Evolutionary conservation across 2,329 filamentous ascomycete species (phyloP), one percentile per base, ranked within the genome.

Genomic region (Bipolaris gigantea): DNA sequence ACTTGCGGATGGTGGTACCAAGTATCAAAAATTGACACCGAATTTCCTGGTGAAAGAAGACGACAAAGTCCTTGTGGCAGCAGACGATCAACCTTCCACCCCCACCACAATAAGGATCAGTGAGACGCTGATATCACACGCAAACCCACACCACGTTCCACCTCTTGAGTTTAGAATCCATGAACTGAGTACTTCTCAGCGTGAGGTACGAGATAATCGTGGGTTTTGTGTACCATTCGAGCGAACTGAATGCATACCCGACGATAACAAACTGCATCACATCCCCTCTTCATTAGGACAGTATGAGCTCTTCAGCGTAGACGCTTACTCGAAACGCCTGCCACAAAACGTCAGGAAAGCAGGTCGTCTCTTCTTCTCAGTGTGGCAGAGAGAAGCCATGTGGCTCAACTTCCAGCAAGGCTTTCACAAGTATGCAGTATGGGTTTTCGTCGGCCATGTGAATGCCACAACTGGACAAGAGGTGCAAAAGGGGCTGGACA

Each of bases 311-410:
- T 50, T 44, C 15, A 43, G 25, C 18, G 40, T 43, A 15, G 25
- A 43, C 4, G 16, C 16, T 4, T 43, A 43, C 16, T 43, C 40
- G 0, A 16, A 38, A n/a, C 15, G 11, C 3, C 13, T 50, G 3
- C 33, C 48, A 0, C 3, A 4, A 1, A 21, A 11, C 2, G 33
- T 50, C 3, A 18, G 2, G 4, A 9, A 50, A 0, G 2, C 4
- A 1, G 48, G 40, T 3, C 32, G 48, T 3, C 15, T 50, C 0
- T 44, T 50, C 23, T 38, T 50, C 4, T 19, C 48, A 1, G 44
- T 50, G 39, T 50, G 48, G 39, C 48, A 50, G 13, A n/a, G 48
- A 7, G 48, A 50, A 5, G 48, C 48, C 1, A 50, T 50, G 48
- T 50, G 48, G 39, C 5, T 44, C 16, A 43, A 18, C 3, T 50